Evolutionary conservation across 495 filamentous ascomycete species (phyloP), one percentile per base, ranked within the genome.

Genomic region (Cercophora newfieldiana): DNA sequence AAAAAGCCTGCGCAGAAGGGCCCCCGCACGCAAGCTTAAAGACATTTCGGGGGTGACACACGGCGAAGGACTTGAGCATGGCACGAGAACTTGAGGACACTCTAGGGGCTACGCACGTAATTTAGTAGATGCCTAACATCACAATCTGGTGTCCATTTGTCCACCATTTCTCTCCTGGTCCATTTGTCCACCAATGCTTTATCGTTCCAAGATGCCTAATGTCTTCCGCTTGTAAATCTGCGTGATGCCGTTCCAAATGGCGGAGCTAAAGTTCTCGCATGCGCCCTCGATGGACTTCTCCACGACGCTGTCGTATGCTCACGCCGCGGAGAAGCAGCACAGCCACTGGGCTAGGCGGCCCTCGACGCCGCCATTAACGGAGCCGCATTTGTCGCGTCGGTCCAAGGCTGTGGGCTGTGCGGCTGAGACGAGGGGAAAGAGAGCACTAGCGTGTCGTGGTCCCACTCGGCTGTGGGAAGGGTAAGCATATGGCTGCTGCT

Each of bases 31-130:
- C 31, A 59, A 59, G 56, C 56, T 44, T 44, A 44, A 59, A 59
- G 56, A 59, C 56, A 59, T 59, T 59, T 59, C 30, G 56, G 56
- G 56, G 56, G 56, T 59, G 30, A 37, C 56, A 59, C 19, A 59
- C 56, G 44, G 56, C 56, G 56, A 59, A 59, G 56, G 56, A 59
- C 56, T 59, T 59, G 56, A 59, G 56, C 29, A 59, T 59, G 56
- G 56, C 56, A 30, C 56, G 56, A 59, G 56, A 59, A 59, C 56
- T 59, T 24, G 24, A 59, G 56, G 29, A 37, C 56, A 59, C 56
- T 26, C 56, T 59, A 59, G 56, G 56, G 56, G 56, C 56, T 59
- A 30, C 56, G 56, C 29, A 33, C n/a, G 14, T 59, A 59, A 33
- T 26, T 30, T n/a, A n/a, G n/a, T n/a, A n/a, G n/a, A n/a, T n/a